A percentile compares a stretch with the other conserved stretches of the same genome.
phyloP scores from a whole-genome alignment of 345 rosid genomes.

The Melaleuca quinquenervia region DNA sequence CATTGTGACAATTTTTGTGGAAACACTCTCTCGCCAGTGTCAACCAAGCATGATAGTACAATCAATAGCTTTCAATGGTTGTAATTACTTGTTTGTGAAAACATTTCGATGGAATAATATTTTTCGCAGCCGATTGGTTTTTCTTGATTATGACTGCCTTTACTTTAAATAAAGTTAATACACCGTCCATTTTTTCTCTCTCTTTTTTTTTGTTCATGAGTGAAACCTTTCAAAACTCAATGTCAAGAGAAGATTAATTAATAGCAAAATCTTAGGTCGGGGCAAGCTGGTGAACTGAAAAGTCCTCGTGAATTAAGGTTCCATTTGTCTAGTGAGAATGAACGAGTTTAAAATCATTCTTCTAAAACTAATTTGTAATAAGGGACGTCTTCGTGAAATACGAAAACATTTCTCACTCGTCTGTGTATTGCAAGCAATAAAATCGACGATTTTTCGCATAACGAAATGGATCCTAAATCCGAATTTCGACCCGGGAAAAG shows the following conservation, averaged over 20 bases:
- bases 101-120: no score
- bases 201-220: neutral
- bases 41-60: neutral
- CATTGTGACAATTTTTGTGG: neutral
- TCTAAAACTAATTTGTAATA: no score
- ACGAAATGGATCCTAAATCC: neutral
- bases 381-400: no score
- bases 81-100: neutral
- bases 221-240: neutral
- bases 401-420: no score
- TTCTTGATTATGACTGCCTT: neutral
- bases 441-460: no score
- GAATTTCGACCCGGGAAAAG: neutral
- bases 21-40: neutral
- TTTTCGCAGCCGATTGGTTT: no score
- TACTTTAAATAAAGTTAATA: neutral
- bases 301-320: neutral
- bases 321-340: no score
- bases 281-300: neutral
- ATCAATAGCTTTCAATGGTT: neutral
- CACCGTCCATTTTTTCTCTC: neutral
- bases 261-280: neutral
- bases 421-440: no score
- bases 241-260: neutral
- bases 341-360: no score